These are phyloP conservation scores for Thermoascus crustaceus DNA, from an alignment of 2,329 filamentous ascomycete species.

Conservation along the genomic window DNA sequence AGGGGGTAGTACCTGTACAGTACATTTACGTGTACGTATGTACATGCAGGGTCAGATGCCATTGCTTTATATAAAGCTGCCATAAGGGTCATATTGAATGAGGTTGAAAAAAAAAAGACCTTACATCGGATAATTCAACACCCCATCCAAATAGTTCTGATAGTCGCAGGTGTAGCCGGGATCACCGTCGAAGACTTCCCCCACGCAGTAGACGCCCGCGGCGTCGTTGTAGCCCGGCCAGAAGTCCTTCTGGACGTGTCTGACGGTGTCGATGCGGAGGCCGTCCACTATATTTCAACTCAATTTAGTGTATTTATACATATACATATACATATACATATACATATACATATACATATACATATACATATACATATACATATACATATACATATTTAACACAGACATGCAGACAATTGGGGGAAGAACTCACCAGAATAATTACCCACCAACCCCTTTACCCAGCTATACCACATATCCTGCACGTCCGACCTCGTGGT, in stretches of 20 bases:
- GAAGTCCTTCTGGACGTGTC: slow-evolving; percentile 41
- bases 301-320: background rate
- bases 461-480: slow-evolving; percentile 50
- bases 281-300: slow-evolving; percentile 36
- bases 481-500: slow-evolving; percentile 47
- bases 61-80: too few species aligned
- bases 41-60: too few species aligned
- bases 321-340: too few species aligned
- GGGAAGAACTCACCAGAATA: slow-evolving; percentile 55
- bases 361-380: too few species aligned
- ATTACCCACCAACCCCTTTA: slow-evolving; percentile 48
- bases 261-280: slow-evolving; percentile 44
- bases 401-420: background rate
- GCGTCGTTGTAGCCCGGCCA: slow-evolving; percentile 35
- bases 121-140: slow-evolving; percentile 42
- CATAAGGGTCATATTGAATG: too few species aligned
- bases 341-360: too few species aligned
- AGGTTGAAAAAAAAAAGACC: too few species aligned
- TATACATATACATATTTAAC: background rate
- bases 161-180: slow-evolving; percentile 35
- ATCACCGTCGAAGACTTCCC: slow-evolving; percentile 40
- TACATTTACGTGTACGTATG: too few species aligned
- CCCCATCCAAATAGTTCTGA: slow-evolving; percentile 38
- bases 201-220: slow-evolving; percentile 41
- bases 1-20: slow-evolving; percentile 24